Evolutionary conservation across 2,329 filamentous ascomycete species (phyloP), one percentile per base, ranked within the genome.

Genomic region (Thielaviopsis musarum): DNA sequence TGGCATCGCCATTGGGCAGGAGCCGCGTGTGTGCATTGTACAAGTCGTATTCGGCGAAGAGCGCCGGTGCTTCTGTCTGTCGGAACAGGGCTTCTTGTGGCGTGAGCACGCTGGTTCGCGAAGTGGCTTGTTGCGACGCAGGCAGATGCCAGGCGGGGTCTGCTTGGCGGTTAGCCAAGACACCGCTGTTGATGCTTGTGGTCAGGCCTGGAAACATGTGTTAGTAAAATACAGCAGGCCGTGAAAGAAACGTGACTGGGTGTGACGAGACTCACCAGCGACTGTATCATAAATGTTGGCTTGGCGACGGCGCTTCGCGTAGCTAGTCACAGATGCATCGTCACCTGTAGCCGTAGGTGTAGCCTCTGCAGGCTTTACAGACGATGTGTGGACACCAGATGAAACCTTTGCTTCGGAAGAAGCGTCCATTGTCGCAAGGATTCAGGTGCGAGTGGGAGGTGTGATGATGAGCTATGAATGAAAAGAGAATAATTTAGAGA

Each of bases 11-110:
- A 13, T 72, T 70, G 2, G 72, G 73, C 15, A 81, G 71, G n/a
- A 81, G 70, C 30, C 74, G 69, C 59, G 82, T 78, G 67, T 85
- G 77, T 3, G 83, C 79, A 65, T 79, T 81, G 71, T 90, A 91
- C 62, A 85, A 75, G 69, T 90, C 86, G 61, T 81, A 77, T 69
- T 90, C 86, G 59, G 78, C 78, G 66, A 82, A 88, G 58, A 85
- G 81, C 21, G 75, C 71, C 1, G 86, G 86, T 1, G 86, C 85
- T 61, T 78, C 73, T 63, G 74, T 75, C 54, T 79, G 77, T 28
- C 80, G 80, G 69, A 88, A 90, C 3, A 91, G 76, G 0, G 85
- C 80, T 61, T 88, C 82, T 59, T 89, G 86, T 2, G 87, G 85
- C 1, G 83, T 75, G 5, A 87, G 70, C 9, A 54, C 58, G 45